Evolutionary conservation across 1,284 basidiomycete species (phyloP), one percentile per base, ranked within the genome.

Genomic region (Ceratobasidium theobromae): DNA sequence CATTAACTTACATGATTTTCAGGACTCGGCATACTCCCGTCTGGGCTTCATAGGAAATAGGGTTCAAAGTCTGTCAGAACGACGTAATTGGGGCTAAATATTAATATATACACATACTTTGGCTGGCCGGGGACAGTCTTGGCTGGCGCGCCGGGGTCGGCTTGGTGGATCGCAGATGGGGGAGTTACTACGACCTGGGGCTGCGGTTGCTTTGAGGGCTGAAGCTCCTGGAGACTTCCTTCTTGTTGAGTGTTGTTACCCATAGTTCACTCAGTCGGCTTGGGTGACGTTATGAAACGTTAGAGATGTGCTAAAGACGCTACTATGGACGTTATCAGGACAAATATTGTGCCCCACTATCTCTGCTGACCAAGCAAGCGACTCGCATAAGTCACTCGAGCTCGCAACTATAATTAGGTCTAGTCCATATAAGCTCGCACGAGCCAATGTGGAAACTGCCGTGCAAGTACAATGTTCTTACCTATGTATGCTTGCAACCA

Each of bases 221-320:
- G 51, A 38, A 32, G 27, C 3, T 35, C n/a, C 12, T 33, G 28
- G 32, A 46, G 30, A 32, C 28, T 18, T 35, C 18, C 45, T 25
- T 16, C n/a, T 25, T 40, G 57, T 16, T 45, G 23, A 28, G 38
- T 51, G 32, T 62, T 62, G 9, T 18, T 33, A 6, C 30, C 23
- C 2, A 30, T 1, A 14, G 45, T 28, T 16, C 23, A 25, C 23
- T 12, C n/a, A 1, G 53, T 43, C 32, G 33, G 57, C 45, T 16
- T 51, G 45, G 45, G 46, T 62, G 57, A 62, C 57, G 57, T 51
- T 48, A 60, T 14, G 6, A 45, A 32, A 45, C 57, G 49, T 52
- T 52, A 52, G 49, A 14, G 9, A n/a, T 27, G 9, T 45, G 21
- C 45, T 33, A 62, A 32, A 33, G 46, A n/a, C n/a, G n/a, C n/a